These are phyloP conservation scores for Geotrichum carabidarum DNA, from an alignment of 1,139 yeast genomes.

Conservation along the genomic window DNA sequence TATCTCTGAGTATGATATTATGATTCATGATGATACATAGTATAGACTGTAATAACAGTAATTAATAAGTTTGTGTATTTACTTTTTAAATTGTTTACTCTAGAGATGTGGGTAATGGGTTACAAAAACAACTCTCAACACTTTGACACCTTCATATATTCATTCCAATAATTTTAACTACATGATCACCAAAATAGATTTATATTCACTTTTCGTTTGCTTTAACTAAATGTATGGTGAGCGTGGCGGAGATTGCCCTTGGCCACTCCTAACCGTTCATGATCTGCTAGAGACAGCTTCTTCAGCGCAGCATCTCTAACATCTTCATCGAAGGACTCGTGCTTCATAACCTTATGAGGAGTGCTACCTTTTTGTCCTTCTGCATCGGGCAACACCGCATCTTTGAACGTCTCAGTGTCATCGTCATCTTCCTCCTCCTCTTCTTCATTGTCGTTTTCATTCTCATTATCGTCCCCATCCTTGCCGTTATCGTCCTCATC, in stretches of 20 bases:
- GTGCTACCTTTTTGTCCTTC: too few species aligned
- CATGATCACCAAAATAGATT: too few species aligned
- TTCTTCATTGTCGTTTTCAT: constrained; percentile 41
- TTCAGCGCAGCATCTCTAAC: constrained; percentile 22
- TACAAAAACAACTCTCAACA: too few species aligned
- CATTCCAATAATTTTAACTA: too few species aligned
- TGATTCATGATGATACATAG: too few species aligned
- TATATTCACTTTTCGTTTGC: neutral
- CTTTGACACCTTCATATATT: too few species aligned
- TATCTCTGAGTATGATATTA: too few species aligned
- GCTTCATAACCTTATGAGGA: too few species aligned
- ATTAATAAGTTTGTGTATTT: too few species aligned
- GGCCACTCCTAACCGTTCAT: constrained; percentile 16
- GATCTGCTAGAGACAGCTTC: constrained; percentile 22
- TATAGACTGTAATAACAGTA: too few species aligned
- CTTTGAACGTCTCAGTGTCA: constrained; percentile 44
- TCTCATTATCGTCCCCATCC: constrained; percentile 46
- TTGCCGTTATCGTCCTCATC: constrained; percentile 67
- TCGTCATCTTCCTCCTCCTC: constrained; percentile 42
- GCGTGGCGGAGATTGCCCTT: constrained; percentile 1
- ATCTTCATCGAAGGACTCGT: constrained; percentile 16
- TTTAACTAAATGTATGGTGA: constrained; percentile 6
- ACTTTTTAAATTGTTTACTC: too few species aligned
- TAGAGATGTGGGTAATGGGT: too few species aligned
- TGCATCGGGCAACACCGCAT: constrained; percentile 9